These are phyloP conservation scores for Helminthosporium solani DNA, from an alignment of 2,329 filamentous ascomycete species.

Conservation along the genomic window DNA sequence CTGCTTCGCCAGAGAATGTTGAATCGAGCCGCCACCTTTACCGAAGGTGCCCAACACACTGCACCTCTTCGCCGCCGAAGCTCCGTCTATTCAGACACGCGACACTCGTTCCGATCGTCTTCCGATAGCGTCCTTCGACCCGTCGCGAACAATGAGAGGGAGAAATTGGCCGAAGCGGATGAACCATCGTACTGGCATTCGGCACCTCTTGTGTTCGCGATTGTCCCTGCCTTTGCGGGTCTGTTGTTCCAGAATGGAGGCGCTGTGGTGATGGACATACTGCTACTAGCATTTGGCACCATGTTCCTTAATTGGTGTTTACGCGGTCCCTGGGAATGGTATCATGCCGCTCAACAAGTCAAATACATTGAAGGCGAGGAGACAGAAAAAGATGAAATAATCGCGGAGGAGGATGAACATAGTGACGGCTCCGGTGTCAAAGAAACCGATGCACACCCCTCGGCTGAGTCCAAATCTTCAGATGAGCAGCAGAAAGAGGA, in stretches of 20 bases:
- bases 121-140: constrained; percentile 68
- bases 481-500: constrained; percentile 12
- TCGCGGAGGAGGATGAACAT: constrained; percentile 34
- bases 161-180: constrained; percentile 39
- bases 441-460: constrained; percentile 13
- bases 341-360: constrained; percentile 50
- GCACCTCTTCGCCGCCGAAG: constrained; percentile 60
- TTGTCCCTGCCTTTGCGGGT: constrained; percentile 83
- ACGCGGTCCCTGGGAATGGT: constrained; percentile 77
- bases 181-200: constrained; percentile 73
- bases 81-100: constrained; percentile 72
- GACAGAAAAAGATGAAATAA: constrained; percentile 20
- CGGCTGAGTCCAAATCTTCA: constrained; percentile 6
- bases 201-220: constrained; percentile 77
- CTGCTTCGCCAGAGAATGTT: constrained; percentile 38
- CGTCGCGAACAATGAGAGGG: constrained; percentile 28
- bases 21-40: constrained; percentile 38
- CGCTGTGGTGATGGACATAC: constrained; percentile 79
- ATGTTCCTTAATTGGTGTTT: constrained; percentile 93
- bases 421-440: constrained; percentile 16
- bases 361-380: constrained; percentile 27
- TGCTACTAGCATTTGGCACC: constrained; percentile 75
- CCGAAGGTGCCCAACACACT: constrained; percentile 28
- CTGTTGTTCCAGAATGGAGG: constrained; percentile 83
- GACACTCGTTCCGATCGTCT: constrained; percentile 62